Conservation (phyloP, 345 rosid genomes). For the Pistacia integerrima region DNA sequence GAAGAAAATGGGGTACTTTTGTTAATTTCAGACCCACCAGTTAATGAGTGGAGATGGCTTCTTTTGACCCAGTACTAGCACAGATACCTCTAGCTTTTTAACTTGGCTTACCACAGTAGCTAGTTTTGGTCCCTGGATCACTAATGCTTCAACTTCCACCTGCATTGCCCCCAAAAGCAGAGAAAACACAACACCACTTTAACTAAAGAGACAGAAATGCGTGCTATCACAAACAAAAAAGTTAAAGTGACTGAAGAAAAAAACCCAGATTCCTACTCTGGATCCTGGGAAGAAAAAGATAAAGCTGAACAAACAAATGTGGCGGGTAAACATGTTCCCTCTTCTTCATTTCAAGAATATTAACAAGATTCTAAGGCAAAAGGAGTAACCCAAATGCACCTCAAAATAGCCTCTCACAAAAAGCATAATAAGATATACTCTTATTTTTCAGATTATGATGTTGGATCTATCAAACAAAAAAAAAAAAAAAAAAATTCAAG, state of each 20-base stretch:
- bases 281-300: constrained; percentile 11
- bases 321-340: background rate
- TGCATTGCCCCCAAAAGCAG: constrained; percentile 26
- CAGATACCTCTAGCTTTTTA: constrained; percentile 87
- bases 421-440: background rate
- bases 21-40: constrained; percentile 46
- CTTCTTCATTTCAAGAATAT: background rate
- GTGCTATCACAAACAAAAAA: background rate
- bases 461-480: background rate
- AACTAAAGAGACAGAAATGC: background rate
- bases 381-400: background rate
- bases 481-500: no score
- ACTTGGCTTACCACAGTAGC: constrained; percentile 88
- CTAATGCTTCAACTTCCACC: constrained; percentile 94
- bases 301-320: constrained; percentile 3
- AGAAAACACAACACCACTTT: background rate
- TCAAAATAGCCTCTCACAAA: background rate
- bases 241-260: background rate
- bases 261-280: background rate
- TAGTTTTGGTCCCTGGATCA: constrained; percentile 84
- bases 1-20: background rate
- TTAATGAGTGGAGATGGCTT: constrained; percentile 58
- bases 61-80: constrained; percentile 87
- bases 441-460: background rate
- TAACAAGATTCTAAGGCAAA: background rate